These are phyloP conservation scores for Penicillium sp. DNA, from an alignment of 2,329 filamentous ascomycete species.

Conservation along the genomic window DNA sequence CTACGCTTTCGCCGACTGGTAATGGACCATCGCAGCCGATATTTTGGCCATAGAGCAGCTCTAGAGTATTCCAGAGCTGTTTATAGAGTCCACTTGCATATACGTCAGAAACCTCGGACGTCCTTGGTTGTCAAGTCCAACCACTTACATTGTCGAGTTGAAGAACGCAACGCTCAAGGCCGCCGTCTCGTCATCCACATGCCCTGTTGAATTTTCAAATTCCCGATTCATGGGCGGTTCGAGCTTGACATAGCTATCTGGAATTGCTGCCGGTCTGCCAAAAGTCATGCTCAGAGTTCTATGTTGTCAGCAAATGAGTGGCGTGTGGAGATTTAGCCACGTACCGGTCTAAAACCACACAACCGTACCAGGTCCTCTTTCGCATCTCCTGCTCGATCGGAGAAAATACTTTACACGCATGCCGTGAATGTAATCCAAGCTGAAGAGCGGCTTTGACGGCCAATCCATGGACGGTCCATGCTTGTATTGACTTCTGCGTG, in stretches of 20 bases:
- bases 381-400: slow-evolving; percentile 49
- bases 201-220: slow-evolving; percentile 2
- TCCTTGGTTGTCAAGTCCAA: background rate
- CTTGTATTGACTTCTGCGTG: slow-evolving; percentile 53
- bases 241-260: slow-evolving; percentile 45
- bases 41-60: slow-evolving; percentile 47
- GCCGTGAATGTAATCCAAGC: slow-evolving; percentile 51
- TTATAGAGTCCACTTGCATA: slow-evolving; percentile 30
- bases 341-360: slow-evolving; percentile 48
- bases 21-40: slow-evolving; percentile 35
- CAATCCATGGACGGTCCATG: slow-evolving; percentile 56
- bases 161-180: slow-evolving; percentile 18
- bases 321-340: background rate
- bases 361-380: slow-evolving; percentile 52
- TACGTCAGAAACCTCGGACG: background rate
- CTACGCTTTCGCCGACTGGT: slow-evolving; percentile 29
- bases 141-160: slow-evolving; percentile 25
- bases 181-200: background rate
- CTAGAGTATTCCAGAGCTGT: slow-evolving; percentile 36
- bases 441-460: slow-evolving; percentile 53
- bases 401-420: slow-evolving; percentile 37
- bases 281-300: slow-evolving; percentile 54
- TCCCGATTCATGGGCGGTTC: slow-evolving; percentile 30
- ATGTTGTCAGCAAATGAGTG: background rate
- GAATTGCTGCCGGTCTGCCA: slow-evolving; percentile 49